These are phyloP conservation scores for Serendipita sp. DNA, from an alignment of 1,284 basidiomycete genomes.

Conservation along the genomic window DNA sequence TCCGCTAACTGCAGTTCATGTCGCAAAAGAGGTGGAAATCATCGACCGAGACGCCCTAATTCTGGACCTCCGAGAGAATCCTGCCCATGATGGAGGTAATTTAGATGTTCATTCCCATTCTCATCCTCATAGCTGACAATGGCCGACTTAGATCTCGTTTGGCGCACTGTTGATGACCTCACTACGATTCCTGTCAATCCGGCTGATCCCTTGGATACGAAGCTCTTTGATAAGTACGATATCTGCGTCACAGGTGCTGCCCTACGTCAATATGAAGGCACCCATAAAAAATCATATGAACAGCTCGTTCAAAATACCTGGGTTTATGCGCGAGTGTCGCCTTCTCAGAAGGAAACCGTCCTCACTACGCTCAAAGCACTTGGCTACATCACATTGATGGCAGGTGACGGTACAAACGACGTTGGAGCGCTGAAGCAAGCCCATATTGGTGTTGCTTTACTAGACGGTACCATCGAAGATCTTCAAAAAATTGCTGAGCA, in stretches of 20 bases:
- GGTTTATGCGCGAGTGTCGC: constrained; percentile 96
- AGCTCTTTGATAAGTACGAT: constrained; percentile 74
- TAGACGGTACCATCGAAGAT: constrained; percentile 84
- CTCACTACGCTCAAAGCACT: constrained; percentile 75
- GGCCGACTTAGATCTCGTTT: constrained; percentile 52
- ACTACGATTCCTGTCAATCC: constrained; percentile 76
- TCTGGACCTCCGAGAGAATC: constrained; percentile 74
- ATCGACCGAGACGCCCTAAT: constrained; percentile 87
- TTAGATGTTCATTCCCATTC: constrained; percentile 11
- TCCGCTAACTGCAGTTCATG: constrained; percentile 86
- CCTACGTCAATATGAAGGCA: constrained; percentile 64
- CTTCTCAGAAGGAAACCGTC: constrained; percentile 85
- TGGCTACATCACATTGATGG: constrained; percentile 88
- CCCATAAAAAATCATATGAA: constrained; percentile 29
- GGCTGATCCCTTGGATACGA: constrained; percentile 55
- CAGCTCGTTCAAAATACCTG: constrained; percentile 81
- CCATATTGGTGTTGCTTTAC: constrained; percentile 82
- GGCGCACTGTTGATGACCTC: constrained; percentile 82
- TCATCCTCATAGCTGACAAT: background rate
- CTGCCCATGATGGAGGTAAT: constrained; percentile 50
- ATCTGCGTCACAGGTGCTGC: constrained; percentile 90
- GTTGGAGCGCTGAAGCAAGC: constrained; percentile 94
- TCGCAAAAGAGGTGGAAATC: constrained; percentile 88
- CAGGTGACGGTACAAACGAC: constrained; percentile 93
- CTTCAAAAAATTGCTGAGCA: constrained; percentile 86